phyloP scores from a whole-genome alignment of 208 protist species.

The Borovskyia barvae region DNA sequence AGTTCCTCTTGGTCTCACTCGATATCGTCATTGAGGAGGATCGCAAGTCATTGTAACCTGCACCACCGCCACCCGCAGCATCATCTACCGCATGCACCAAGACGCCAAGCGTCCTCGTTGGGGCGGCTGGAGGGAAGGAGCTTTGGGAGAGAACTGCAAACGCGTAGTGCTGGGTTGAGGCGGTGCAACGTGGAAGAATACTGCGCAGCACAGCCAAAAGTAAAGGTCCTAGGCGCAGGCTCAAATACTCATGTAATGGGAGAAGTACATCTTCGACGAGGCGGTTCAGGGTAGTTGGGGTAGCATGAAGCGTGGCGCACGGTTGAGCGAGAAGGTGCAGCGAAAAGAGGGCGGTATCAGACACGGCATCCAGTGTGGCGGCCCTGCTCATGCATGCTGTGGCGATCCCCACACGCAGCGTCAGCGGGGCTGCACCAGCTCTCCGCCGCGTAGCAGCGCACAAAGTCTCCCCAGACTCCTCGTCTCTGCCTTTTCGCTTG shows the following conservation, averaged over 20 bases:
- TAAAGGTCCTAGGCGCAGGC: conserved; percentile 39
- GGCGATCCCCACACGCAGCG: conserved; percentile 14
- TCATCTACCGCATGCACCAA: too few species aligned
- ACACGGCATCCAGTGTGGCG: conserved; percentile 41
- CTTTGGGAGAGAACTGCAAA: conserved; percentile 23
- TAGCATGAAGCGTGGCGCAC: conserved; percentile 47
- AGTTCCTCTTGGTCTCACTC: too few species aligned
- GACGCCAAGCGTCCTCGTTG: too few species aligned
- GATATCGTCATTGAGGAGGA: too few species aligned
- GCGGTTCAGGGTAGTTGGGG: conserved; percentile 15
- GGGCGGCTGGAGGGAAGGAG: background rate
- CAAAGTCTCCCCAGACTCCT: too few species aligned
- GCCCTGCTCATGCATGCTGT: conserved; percentile 11
- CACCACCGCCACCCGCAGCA: too few species aligned
- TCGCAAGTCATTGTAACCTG: too few species aligned
- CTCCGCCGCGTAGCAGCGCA: conserved; percentile 16
- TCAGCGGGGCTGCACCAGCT: conserved; percentile 2
- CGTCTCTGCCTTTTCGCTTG: too few species aligned
- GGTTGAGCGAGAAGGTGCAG: conserved; percentile 71
- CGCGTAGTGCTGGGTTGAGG: conserved; percentile 3
- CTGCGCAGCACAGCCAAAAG: conserved; percentile 43
- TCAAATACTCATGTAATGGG: conserved; percentile 38
- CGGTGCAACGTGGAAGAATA: conserved; percentile 27
- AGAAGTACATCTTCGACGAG: conserved; percentile 43
- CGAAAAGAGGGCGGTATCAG: conserved; percentile 54